Evolutionary conservation across 2,329 filamentous ascomycete genomes (phyloP).

Genomic region (Alternaria triticina): DNA sequence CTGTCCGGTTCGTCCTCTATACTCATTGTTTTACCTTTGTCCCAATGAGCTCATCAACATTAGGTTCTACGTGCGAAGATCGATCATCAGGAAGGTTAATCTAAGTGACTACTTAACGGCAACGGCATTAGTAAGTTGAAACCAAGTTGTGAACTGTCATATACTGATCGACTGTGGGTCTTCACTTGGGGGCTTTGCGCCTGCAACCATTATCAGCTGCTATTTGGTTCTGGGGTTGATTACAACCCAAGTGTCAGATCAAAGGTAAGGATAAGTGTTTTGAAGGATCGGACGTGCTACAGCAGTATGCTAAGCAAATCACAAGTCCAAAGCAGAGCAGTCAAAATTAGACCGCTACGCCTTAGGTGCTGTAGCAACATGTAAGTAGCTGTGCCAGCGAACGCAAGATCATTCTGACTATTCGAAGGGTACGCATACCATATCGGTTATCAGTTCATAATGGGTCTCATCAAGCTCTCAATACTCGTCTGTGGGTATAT

Average conservation of each 20-base stretch:
- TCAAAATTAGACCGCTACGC: neutral
- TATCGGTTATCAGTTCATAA: constrained; percentile 31
- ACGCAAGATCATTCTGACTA: neutral
- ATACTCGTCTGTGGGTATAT: constrained; percentile 20
- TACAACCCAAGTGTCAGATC: neutral
- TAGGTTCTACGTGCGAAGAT: constrained; percentile 37
- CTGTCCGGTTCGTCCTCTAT: constrained; percentile 14
- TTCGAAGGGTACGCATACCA: constrained; percentile 31
- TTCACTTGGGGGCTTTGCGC: constrained; percentile 37
- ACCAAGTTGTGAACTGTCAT: neutral
- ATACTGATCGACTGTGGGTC: constrained; percentile 15
- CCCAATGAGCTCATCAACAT: neutral
- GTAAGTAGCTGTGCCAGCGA: neutral
- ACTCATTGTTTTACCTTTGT: neutral
- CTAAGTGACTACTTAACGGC: constrained; percentile 33
- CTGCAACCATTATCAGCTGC: constrained; percentile 36
- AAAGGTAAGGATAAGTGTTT: neutral
- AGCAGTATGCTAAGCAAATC: neutral
- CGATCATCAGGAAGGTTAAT: constrained; percentile 29
- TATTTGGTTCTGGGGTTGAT: constrained; percentile 28
- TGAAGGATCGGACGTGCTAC: neutral
- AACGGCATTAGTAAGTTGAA: constrained; percentile 22
- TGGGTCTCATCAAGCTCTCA: constrained; percentile 34
- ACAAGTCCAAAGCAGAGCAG: constrained; percentile 3
- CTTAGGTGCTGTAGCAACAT: constrained; percentile 21